Evolutionary conservation across 257 asterid genomes (phyloP).

Genomic region (Fraxinus americana): DNA sequence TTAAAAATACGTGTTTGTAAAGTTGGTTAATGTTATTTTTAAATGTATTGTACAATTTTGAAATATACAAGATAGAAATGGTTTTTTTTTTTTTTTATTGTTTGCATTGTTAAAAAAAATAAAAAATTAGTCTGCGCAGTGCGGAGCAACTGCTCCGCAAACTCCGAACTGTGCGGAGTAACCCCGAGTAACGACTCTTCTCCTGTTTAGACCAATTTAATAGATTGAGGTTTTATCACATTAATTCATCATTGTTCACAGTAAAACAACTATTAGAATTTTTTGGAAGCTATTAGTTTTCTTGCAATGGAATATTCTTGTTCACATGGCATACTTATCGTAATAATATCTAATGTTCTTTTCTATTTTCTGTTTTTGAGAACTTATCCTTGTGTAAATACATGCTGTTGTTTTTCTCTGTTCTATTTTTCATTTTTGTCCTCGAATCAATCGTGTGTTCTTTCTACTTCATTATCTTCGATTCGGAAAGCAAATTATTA

Average conservation of each 20-base stretch:
- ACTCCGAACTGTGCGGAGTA: too few relatives aligned
- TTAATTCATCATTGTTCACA: conserved; percentile 1
- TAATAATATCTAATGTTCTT: background rate
- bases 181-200: background rate
- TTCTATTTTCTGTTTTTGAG: background rate
- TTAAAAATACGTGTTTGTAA: too few relatives aligned
- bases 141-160: too few relatives aligned
- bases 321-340: background rate
- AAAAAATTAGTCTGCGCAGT: too few relatives aligned
- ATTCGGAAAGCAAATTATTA: background rate
- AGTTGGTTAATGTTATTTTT: too few relatives aligned
- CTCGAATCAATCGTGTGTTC: background rate
- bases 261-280: conserved; percentile 5
- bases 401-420: background rate
- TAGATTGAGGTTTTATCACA: background rate
- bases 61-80: too few relatives aligned
- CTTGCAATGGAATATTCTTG: background rate
- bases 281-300: background rate
- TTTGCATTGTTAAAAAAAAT: too few relatives aligned
- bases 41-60: too few relatives aligned
- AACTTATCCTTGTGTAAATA: conserved; percentile 8
- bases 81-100: too few relatives aligned
- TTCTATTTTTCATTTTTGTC: conserved; percentile 10
- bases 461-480: conserved; percentile 11
- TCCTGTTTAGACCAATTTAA: conserved; percentile 8